phyloP scores from a whole-genome alignment of 2,329 filamentous ascomycete species.

The Beauveria sp. region DNA sequence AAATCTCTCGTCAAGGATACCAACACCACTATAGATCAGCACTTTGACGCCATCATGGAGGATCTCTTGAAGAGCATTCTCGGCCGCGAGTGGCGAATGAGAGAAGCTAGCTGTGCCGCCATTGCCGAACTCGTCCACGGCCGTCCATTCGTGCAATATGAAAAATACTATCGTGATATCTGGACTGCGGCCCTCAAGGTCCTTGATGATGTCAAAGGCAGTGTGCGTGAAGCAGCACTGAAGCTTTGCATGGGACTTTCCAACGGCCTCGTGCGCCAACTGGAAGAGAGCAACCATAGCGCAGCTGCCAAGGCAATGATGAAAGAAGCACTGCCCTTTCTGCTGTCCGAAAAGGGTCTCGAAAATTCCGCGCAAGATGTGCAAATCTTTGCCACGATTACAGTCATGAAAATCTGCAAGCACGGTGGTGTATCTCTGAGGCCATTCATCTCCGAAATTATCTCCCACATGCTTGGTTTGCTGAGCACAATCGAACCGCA shows the following conservation, averaged over 20 bases:
- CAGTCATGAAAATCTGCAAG: slow-evolving; percentile 83
- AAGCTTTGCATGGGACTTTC: slow-evolving; percentile 78
- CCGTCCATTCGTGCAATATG: slow-evolving; percentile 66
- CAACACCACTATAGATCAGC: slow-evolving; percentile 62
- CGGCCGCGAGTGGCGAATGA: slow-evolving; percentile 86
- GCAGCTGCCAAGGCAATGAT: slow-evolving; percentile 73
- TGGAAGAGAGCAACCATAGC: slow-evolving; percentile 68
- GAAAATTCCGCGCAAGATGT: slow-evolving; percentile 87
- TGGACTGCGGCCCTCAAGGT: slow-evolving; percentile 86
- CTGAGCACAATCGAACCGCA: slow-evolving; percentile 86
- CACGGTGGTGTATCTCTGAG: slow-evolving; percentile 72
- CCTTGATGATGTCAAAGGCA: slow-evolving; percentile 91
- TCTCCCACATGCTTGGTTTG: slow-evolving; percentile 72
- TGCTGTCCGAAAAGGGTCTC: slow-evolving; percentile 80
- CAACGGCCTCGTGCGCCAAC: slow-evolving; percentile 73
- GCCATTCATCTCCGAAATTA: slow-evolving; percentile 72
- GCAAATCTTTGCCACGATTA: slow-evolving; percentile 72
- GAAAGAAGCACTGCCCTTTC: slow-evolving; percentile 78
- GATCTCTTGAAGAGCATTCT: slow-evolving; percentile 82
- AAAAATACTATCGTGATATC: slow-evolving; percentile 75
- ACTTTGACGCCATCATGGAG: slow-evolving; percentile 84
- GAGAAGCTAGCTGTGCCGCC: slow-evolving; percentile 86
- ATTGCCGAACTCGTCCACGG: slow-evolving; percentile 84
- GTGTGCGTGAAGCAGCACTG: slow-evolving; percentile 73
- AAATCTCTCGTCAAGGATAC: slow-evolving; percentile 89